Base-by-base conservation (phyloP, 768 basidiomycete genomes). In the Suillus alpinus region DNA sequence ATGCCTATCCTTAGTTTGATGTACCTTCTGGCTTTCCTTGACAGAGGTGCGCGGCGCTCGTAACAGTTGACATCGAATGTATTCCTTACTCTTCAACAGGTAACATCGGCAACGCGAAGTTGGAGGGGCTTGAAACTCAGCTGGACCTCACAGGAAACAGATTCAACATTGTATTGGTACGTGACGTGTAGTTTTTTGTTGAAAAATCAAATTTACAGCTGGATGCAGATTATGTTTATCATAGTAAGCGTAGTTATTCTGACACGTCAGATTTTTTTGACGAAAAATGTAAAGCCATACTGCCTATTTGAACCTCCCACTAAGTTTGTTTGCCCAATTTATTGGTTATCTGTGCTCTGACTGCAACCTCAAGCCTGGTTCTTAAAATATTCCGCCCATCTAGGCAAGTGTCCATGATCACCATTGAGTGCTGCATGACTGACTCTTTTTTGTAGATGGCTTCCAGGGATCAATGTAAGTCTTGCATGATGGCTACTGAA, bases 371-470 rank as follows among this genome's bases (percentile, higher is more conserved):
- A 18, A 60, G 50, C 56, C 65, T 73, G 14, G 81, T 87, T 6
- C 73, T 89, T 34, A 88, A 88, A 68, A 80, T 78, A 40, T 79
- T 88, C 66, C 80, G 83, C 32, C 89, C 89, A 9, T 89, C 88
- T 4, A 80, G 81, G 85, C 10, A 26, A 39, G 37, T 37, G 6
- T 29, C 20, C 16, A 10, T 39, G 26, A 10, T 37, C 1, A n/a
- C 16, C 2, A 6, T 37, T 81, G 65, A 63, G 75, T 58, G 18
- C 50, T 26, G 10, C n/a, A 1, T 8, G 47, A 8, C 49, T 10
- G 14, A 4, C 8, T 6, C 34, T 56, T 32, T 44, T 57, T 31
- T 18, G 52, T 6, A 80, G 81, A 69, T 90, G 87, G 86, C 76
- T 90, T 29, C 86, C 88, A 0, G 81, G 80, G 14, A 86, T 90